Conservation (phyloP, 2,329 filamentous ascomycete genomes). For the Colletotrichum chlorophyti region DNA sequence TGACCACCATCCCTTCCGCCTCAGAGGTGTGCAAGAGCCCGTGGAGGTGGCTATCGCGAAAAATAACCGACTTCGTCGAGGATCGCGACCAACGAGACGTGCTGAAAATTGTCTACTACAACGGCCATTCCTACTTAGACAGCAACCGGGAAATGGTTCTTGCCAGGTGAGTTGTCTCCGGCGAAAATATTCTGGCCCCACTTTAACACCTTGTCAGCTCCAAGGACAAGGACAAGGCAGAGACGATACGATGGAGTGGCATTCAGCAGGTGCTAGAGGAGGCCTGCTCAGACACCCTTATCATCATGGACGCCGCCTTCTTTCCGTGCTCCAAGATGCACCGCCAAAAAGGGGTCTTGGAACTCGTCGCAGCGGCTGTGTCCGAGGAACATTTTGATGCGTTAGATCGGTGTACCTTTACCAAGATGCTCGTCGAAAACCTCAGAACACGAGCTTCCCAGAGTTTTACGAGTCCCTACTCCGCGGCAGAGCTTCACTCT, state of each 20-base stretch:
- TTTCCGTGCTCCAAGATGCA: slow-evolving; percentile 60
- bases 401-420: slow-evolving; percentile 60
- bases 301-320: slow-evolving; percentile 66
- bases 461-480: slow-evolving; percentile 49
- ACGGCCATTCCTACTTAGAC: slow-evolving; percentile 61
- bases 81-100: slow-evolving; percentile 61
- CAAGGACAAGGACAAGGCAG: slow-evolving; percentile 49
- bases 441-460: slow-evolving; percentile 55
- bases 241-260: slow-evolving; percentile 60
- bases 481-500: slow-evolving; percentile 61
- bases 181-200: too few species aligned
- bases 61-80: slow-evolving; percentile 60
- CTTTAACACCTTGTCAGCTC: slow-evolving; percentile 47
- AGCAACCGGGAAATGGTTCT: slow-evolving; percentile 63
- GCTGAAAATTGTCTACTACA: slow-evolving; percentile 66
- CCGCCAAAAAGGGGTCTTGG: slow-evolving; percentile 60
- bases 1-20: slow-evolving; percentile 56
- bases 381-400: slow-evolving; percentile 57
- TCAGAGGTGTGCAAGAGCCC: slow-evolving; percentile 55
- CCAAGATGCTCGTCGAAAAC: slow-evolving; percentile 55
- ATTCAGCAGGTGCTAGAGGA: slow-evolving; percentile 65
- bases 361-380: slow-evolving; percentile 62
- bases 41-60: slow-evolving; percentile 60
- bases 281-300: slow-evolving; percentile 60
- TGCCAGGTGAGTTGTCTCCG: slow-evolving; percentile 51